Base-by-base conservation (phyloP, 495 filamentous ascomycete species). In the Alectoria sarmentosa region DNA sequence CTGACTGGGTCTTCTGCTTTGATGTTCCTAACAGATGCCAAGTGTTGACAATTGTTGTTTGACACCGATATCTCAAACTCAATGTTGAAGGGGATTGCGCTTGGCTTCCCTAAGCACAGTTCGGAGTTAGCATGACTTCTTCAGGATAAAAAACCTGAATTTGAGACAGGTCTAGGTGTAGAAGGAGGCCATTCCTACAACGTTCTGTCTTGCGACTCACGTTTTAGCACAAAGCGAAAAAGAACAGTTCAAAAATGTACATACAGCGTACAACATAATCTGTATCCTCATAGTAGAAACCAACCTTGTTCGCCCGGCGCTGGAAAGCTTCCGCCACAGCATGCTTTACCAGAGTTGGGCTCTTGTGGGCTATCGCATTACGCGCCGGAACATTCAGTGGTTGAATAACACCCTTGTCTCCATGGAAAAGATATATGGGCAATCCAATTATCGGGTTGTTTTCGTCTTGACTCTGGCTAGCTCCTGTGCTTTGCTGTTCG, bases 221-320 rank as follows among this genome's bases (percentile, higher is more conserved):
- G n/a, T n/a, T n/a, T n/a, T n/a, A n/a, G n/a, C n/a, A n/a, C n/a
- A n/a, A n/a, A n/a, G n/a, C n/a, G n/a, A n/a, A n/a, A n/a, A n/a
- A n/a, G n/a, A n/a, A n/a, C n/a, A n/a, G n/a, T n/a, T n/a, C n/a
- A n/a, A n/a, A n/a, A n/a, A n/a, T n/a, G n/a, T n/a, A n/a, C n/a
- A n/a, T n/a, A n/a, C 57, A 65, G 19, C 7, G 23, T 21, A 65
- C 57, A 37, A 41, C n/a, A 65, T n/a, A 52, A 21, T 61, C 64
- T 41, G n/a, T 48, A 23, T 32, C 44, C 30, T 41, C 2, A 32
- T 55, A 56, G 39, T 55, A 56, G 21, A 14, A 26, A 1, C 64
- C 64, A 9, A 23, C n/a, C 34, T 54, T n/a, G 9, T 23, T 34
- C 14, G 58, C 57, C 44, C 26, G 36, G 17, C 30, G 26, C 32